A percentile compares a stretch with the other conserved stretches of the same genome.
phyloP scores from a whole-genome alignment of 169 alveolate genomes.

The Neospora caninum region DNA sequence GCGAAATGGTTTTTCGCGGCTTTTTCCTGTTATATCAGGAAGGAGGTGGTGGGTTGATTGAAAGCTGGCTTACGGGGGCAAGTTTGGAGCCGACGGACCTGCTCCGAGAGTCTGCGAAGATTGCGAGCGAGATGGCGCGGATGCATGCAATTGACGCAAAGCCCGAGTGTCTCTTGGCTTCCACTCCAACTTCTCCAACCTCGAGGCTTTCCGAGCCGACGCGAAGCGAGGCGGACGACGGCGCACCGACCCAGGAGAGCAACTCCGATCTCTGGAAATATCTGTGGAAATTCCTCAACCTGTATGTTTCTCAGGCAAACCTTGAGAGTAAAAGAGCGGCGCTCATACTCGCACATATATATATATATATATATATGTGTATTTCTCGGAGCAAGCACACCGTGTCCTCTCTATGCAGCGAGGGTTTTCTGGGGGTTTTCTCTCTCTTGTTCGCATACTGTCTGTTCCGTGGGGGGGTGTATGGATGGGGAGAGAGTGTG shows the following conservation, averaged over 20 bases:
- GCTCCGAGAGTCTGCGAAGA: background rate
- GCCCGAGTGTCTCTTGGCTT: background rate
- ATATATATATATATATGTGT: no score
- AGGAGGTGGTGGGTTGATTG: conserved; percentile 7
- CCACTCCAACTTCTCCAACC: background rate
- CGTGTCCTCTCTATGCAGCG: no score
- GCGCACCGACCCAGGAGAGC: background rate
- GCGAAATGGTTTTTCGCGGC: background rate
- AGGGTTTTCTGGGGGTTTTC: no score
- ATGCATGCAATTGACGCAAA: conserved; percentile 16
- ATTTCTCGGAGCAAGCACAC: no score
- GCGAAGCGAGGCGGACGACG: background rate
- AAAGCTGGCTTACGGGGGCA: conserved; percentile 17
- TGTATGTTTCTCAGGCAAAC: background rate
- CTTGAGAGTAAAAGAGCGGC: no score
- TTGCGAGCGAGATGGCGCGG: conserved; percentile 3
- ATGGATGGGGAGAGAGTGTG: no score
- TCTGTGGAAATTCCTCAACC: background rate
- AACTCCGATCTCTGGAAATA: background rate
- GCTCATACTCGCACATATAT: no score
- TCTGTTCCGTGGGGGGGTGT: no score
- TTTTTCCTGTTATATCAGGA: background rate
- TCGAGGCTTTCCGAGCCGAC: background rate
- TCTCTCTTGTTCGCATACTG: no score
- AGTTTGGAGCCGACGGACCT: background rate